Evolutionary conservation across 495 filamentous ascomycete genomes (phyloP).

Genomic region (Antarctomyces pellizariae): DNA sequence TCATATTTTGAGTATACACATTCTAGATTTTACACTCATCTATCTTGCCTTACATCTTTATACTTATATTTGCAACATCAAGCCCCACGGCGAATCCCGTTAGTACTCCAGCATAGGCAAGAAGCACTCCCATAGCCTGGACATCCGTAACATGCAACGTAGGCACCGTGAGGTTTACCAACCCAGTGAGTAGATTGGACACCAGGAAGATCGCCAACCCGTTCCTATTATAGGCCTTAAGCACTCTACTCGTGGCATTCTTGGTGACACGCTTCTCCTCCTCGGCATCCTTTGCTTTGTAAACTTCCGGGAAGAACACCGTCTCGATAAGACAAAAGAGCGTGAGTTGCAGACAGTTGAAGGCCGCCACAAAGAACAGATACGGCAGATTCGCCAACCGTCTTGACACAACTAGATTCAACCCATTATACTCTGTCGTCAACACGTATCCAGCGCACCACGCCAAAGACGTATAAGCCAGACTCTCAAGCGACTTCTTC

Average conservation of each 20-base stretch:
- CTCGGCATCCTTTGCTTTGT: slow-evolving; percentile 26
- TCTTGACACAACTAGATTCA: slow-evolving; percentile 55
- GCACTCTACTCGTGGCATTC: slow-evolving; percentile 47
- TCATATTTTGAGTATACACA: too few relatives aligned
- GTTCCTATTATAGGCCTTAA: slow-evolving; percentile 71
- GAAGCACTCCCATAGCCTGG: slow-evolving; percentile 47
- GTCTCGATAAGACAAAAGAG: slow-evolving; percentile 57
- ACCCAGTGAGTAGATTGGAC: slow-evolving; percentile 72
- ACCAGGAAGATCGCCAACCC: slow-evolving; percentile 70
- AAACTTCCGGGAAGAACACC: slow-evolving; percentile 46
- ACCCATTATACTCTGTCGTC: slow-evolving; percentile 40
- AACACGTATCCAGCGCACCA: slow-evolving; percentile 47
- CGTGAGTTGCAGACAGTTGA: slow-evolving; percentile 61
- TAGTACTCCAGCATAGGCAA: slow-evolving; percentile 43
- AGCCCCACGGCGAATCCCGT: slow-evolving; percentile 44
- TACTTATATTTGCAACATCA: slow-evolving; percentile 46
- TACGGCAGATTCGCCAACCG: slow-evolving; percentile 88
- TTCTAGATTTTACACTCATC: too few relatives aligned
- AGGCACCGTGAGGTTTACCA: slow-evolving; percentile 65
- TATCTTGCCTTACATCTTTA: slow-evolving; percentile 35
- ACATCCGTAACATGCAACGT: slow-evolving; percentile 44
- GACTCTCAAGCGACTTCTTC: slow-evolving; percentile 30
- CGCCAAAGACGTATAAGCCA: slow-evolving; percentile 32
- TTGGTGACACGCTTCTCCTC: slow-evolving; percentile 34
- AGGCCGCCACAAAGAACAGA: slow-evolving; percentile 70